These are phyloP conservation scores for Verticillium longisporum DNA, from an alignment of 2,329 filamentous ascomycete species.

Conservation along the genomic window DNA sequence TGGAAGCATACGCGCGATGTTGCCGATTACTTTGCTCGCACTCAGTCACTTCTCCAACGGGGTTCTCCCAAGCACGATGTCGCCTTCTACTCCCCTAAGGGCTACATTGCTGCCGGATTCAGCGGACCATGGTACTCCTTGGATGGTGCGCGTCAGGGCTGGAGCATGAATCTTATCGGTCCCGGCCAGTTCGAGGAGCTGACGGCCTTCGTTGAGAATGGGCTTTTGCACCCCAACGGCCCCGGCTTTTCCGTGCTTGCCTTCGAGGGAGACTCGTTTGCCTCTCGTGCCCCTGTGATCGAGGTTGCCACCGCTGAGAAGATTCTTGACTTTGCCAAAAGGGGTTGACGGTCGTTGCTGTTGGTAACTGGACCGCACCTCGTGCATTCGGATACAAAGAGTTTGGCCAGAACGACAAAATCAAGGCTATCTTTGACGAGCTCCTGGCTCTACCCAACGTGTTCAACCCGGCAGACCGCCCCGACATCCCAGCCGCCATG, in stretches of 20 bases:
- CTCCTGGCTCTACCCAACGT: constrained; percentile 6
- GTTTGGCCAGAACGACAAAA: constrained; percentile 2
- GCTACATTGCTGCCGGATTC: constrained; percentile 7
- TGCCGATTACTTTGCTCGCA: constrained; percentile 5
- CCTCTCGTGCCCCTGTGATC: neutral
- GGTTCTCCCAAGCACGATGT: constrained; percentile 9
- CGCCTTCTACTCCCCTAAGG: constrained; percentile 7
- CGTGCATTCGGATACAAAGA: constrained; percentile 1
- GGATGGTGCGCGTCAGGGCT: constrained; percentile 1
- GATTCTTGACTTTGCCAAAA: constrained; percentile 3
- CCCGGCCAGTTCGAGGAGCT: constrained; percentile 6
- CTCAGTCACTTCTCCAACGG: constrained; percentile 1
- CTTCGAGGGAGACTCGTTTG: constrained; percentile 3
- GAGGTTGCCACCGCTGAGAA: neutral
- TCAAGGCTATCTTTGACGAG: constrained; percentile 3
- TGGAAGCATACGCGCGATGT: constrained; percentile 10
- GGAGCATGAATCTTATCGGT: constrained; percentile 6
- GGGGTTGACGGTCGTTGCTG: neutral
- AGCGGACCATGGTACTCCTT: constrained; percentile 4
- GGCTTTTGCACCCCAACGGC: neutral
- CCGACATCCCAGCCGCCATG: constrained; percentile 3
- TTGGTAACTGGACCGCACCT: constrained; percentile 1
- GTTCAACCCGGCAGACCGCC: neutral
- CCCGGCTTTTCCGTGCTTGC: neutral
- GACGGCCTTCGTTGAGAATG: constrained; percentile 1